Conservation (phyloP, 768 basidiomycete genomes). For the Pholiota microspora region DNA sequence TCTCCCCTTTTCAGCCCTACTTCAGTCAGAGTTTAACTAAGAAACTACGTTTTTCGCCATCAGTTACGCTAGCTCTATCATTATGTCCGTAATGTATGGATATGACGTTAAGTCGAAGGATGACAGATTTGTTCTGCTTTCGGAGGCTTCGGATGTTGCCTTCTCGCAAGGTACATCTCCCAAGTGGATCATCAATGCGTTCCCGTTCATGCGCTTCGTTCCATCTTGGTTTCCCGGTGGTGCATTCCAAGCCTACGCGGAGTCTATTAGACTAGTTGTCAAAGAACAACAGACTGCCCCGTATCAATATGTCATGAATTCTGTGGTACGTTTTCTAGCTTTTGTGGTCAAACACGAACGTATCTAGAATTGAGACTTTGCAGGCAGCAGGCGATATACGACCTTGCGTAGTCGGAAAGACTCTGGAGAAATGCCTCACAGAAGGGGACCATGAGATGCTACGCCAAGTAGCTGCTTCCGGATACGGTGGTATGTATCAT, state of each 20-base stretch:
- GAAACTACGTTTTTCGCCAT: slow-evolving; percentile 15
- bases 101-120: slow-evolving; percentile 34
- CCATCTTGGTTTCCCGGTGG: slow-evolving; percentile 63
- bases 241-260: slow-evolving; percentile 51
- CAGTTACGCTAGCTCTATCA: slow-evolving; percentile 31
- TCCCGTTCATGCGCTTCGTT: slow-evolving; percentile 39
- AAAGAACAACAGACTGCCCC: not conserved
- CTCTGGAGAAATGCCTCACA: not conserved
- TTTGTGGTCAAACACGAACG: not conserved
- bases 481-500: not conserved
- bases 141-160: slow-evolving; percentile 33
- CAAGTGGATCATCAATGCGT: slow-evolving; percentile 41
- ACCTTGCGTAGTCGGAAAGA: not conserved
- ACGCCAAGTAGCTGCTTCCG: not conserved
- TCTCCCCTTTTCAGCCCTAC: not conserved
- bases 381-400: not conserved
- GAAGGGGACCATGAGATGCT: not conserved
- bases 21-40: no score
- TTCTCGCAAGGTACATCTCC: slow-evolving; percentile 31
- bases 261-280: not conserved
- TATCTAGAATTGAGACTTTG: not conserved
- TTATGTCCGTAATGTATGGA: slow-evolving; percentile 45
- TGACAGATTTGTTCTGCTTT: slow-evolving; percentile 42
- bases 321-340: not conserved
- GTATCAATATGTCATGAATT: not conserved